Evolutionary conservation across 257 asterid species (phyloP), one percentile per base, ranked within the genome.

Genomic region (Nicotiana tabacum): DNA sequence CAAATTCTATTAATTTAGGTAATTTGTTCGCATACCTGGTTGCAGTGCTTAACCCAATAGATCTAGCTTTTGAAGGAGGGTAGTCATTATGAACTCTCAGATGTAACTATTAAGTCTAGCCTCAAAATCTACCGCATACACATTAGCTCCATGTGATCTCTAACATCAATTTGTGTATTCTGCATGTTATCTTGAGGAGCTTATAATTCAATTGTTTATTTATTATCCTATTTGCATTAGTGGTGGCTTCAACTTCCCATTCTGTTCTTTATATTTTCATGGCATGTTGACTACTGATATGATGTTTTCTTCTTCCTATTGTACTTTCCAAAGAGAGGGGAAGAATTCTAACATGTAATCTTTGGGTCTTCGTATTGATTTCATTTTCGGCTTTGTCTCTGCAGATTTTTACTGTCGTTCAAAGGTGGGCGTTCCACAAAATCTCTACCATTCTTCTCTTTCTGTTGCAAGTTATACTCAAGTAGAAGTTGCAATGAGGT

Each of bases 371-470:
- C 33, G 35, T 58, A 67, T 30, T 21, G 82, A 56, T 82, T 61
- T 57, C n/a, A 21, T 78, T 18, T 6, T 69, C 6, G 17, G 64
- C 53, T 81, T 33, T 66, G 21, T 29, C 46, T 66, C 12, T 18
- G 58, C 88, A 92, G 95, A 81, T 85, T 85, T 83, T 78, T 84
- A 77, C 85, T 86, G 77, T 57, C 84, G 83, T 83, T 69, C 88
- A 89, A 83, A 87, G 86, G 88, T 85, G 83, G 89, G 89, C 84
- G 30, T 72, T 70, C 86, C 15, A 33, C 78, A 30, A 88, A 70
- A 74, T 55, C 30, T 48, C 39, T 83, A 29, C 62, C 70, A 33
- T 62, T 74, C 37, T 58, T 88, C 55, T 11, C 32, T 60, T 66
- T 83, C 57, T 64, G 51, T 55, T 82, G 77, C 84, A 35, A 79